phyloP scores from a whole-genome alignment of 1,284 basidiomycete genomes.

The Neonothopanus nambi region DNA sequence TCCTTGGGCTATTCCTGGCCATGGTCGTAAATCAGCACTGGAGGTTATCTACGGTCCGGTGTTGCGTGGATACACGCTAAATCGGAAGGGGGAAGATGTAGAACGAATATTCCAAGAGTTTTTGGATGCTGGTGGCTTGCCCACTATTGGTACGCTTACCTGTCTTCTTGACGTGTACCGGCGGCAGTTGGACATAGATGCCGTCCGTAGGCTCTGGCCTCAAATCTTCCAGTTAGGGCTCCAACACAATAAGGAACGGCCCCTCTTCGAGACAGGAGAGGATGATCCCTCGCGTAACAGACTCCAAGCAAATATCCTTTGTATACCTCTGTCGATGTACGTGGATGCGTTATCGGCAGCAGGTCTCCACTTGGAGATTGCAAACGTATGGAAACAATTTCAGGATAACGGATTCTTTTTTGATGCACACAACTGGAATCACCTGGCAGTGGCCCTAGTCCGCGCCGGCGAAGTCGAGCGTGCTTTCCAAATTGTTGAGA shows the following conservation, averaged over 20 bases:
- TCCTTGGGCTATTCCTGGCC: slow-evolving; percentile 39
- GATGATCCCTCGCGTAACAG: slow-evolving; percentile 21
- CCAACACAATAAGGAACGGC: slow-evolving; percentile 36
- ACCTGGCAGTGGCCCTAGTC: slow-evolving; percentile 74
- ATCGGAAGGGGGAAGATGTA: slow-evolving; percentile 52
- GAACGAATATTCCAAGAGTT: slow-evolving; percentile 61
- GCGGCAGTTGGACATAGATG: slow-evolving; percentile 55
- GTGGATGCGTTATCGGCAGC: slow-evolving; percentile 75
- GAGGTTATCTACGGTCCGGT: slow-evolving; percentile 67
- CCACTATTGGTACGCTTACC: slow-evolving; percentile 64
- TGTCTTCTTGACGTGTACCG: slow-evolving; percentile 80
- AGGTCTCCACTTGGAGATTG: slow-evolving; percentile 65
- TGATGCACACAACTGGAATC: slow-evolving; percentile 94
- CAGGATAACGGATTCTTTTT: slow-evolving; percentile 75
- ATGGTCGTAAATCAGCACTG: slow-evolving; percentile 43
- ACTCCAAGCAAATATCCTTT: slow-evolving; percentile 60
- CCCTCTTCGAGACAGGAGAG: slow-evolving; percentile 29
- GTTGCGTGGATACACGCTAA: slow-evolving; percentile 55
- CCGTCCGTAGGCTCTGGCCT: slow-evolving; percentile 71
- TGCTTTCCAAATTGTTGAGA: slow-evolving; percentile 83
- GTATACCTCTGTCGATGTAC: slow-evolving; percentile 82
- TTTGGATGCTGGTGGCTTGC: slow-evolving; percentile 51
- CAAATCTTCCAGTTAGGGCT: slow-evolving; percentile 61
- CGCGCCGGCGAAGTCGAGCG: slow-evolving; percentile 79
- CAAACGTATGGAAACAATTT: slow-evolving; percentile 68